Conservation (phyloP, 164 flowering plant genomes). For the Macadamia tetraphylla region DNA sequence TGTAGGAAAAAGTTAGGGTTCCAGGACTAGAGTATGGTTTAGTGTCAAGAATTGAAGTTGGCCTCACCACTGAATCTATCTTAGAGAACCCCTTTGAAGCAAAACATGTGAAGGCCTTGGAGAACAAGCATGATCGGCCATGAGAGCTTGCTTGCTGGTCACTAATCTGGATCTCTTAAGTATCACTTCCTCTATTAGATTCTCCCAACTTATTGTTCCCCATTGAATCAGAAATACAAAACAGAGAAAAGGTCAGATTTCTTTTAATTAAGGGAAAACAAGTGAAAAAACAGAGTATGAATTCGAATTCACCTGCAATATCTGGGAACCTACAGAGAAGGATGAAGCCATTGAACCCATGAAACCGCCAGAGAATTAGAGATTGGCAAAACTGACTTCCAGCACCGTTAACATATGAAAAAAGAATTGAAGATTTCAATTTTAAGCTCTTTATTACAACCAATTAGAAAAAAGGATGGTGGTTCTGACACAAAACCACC, state of each 20-base stretch:
- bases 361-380: too few relatives aligned
- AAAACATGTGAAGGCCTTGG: slow-evolving; percentile 54
- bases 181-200: slow-evolving; percentile 26
- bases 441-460: background rate
- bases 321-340: background rate
- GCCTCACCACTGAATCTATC: slow-evolving; percentile 49
- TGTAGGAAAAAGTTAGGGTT: slow-evolving; percentile 38
- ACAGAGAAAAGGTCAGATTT: background rate
- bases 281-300: background rate
- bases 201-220: background rate
- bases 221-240: slow-evolving; percentile 9
- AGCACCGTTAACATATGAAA: background rate
- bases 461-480: background rate
- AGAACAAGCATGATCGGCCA: slow-evolving; percentile 39
- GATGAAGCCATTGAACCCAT: too few relatives aligned
- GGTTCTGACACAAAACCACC: background rate
- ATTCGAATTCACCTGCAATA: background rate
- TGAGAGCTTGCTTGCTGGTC: slow-evolving; percentile 45
- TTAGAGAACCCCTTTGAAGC: slow-evolving; percentile 37
- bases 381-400: background rate
- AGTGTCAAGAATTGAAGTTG: too few relatives aligned
- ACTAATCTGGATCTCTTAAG: slow-evolving; percentile 62
- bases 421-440: background rate
- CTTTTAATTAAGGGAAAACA: background rate
- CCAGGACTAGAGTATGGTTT: too few relatives aligned